phyloP scores from a whole-genome alignment of 768 basidiomycete species.

The Boletus reticulatus region DNA sequence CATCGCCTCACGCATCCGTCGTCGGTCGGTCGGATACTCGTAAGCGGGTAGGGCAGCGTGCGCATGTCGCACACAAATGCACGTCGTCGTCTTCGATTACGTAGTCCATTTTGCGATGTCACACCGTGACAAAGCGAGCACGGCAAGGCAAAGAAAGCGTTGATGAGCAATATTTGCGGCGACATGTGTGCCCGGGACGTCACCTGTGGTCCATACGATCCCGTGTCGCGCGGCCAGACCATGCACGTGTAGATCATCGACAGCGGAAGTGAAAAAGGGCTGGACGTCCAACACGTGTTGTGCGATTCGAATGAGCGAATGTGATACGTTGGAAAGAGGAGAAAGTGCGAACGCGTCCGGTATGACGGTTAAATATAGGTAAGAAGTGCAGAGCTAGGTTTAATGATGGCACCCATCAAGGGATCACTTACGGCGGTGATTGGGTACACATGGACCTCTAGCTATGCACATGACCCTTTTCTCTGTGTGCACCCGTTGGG shows the following conservation, averaged over 20 bases:
- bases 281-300: conserved; percentile 14
- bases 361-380: not conserved
- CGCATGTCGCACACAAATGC: not conserved
- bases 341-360: not conserved
- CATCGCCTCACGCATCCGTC: not conserved
- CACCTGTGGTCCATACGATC: conserved; percentile 5
- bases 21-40: not conserved
- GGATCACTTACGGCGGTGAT: no score
- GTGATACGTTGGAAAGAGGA: not conserved
- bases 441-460: not conserved
- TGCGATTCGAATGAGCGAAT: not conserved
- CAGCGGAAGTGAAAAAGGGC: conserved; percentile 13
- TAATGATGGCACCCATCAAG: conserved; percentile 1
- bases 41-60: not conserved
- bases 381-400: conserved; percentile 3
- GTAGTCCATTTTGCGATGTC: not conserved
- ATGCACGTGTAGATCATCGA: conserved; percentile 14
- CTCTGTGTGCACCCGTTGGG: not conserved
- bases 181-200: not conserved
- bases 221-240: conserved; percentile 6
- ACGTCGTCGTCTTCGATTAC: conserved; percentile 17
- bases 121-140: not conserved
- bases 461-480: no score
- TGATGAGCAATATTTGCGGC: not conserved
- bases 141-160: not conserved